phyloP scores from a whole-genome alignment of 768 basidiomycete genomes.

The Terana coerulea region DNA sequence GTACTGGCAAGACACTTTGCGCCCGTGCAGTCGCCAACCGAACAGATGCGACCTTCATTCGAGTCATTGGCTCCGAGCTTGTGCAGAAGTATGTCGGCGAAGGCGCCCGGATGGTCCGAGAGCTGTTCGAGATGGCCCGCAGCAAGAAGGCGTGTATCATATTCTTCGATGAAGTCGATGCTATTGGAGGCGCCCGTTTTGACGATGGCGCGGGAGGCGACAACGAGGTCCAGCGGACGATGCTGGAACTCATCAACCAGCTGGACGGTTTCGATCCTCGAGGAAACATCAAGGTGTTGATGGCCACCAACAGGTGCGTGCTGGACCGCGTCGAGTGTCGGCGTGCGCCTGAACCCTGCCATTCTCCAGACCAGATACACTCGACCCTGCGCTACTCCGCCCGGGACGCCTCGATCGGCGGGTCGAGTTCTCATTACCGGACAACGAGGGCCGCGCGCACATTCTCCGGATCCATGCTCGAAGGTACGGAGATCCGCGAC shows the following conservation, averaged over 20 bases:
- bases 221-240: slow-evolving; percentile 91
- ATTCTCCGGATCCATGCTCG: slow-evolving; percentile 96
- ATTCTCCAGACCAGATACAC: slow-evolving; percentile 82
- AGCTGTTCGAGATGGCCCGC: slow-evolving; percentile 98
- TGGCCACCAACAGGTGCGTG: slow-evolving; percentile 95
- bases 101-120: slow-evolving; percentile 97
- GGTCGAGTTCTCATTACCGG: slow-evolving; percentile 94
- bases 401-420: slow-evolving; percentile 95
- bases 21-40: slow-evolving; percentile 98
- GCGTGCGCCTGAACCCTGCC: neutral
- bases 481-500: slow-evolving; percentile 46
- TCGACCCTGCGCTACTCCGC: slow-evolving; percentile 93
- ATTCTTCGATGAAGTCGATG: slow-evolving; percentile 99
- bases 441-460: slow-evolving; percentile 94
- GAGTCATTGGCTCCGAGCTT: slow-evolving; percentile 97
- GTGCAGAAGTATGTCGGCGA: slow-evolving; percentile 99
- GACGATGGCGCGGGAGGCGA: slow-evolving; percentile 95
- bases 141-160: slow-evolving; percentile 99
- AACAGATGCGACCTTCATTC: slow-evolving; percentile 98
- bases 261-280: slow-evolving; percentile 97
- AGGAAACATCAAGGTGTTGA: slow-evolving; percentile 99
- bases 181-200: slow-evolving; percentile 88
- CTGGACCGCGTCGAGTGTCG: neutral
- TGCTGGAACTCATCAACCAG: slow-evolving; percentile 99
- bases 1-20: slow-evolving; percentile 98